Evolutionary conservation across 306 rosid genomes (phyloP), one percentile per base, ranked within the genome.

Genomic region (Myrica gale): DNA sequence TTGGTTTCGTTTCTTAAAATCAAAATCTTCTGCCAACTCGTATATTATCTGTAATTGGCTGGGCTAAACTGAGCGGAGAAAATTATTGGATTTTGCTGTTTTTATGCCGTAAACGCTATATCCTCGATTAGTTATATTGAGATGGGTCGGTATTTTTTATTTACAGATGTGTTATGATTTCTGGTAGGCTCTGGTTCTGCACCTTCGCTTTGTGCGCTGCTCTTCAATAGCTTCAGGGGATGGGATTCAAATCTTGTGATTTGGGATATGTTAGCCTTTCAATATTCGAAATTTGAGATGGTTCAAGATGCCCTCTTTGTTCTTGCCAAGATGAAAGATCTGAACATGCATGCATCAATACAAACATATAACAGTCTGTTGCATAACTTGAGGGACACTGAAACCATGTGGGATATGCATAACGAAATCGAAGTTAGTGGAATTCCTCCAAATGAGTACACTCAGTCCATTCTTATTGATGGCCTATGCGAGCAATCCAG

Each of bases 201-300:
- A 8, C 72, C 80, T 44, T 72, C 72, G 39, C 65, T 82, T 32
- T 84, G 90, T 84, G 88, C 79, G 44, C 81, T 87, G 73, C 87
- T 86, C 43, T 60, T 46, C 72, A 42, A 42, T 78, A 78, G 57
- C 39, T 86, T 86, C 78, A 41, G 65, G 61, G 73, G 47, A 43
- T 86, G 88, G 90, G 78, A 79, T 63, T 80, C 81, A 6, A 81
- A 58, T 84, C 6, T 44, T 74, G 72, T 81, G 71, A 87, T 86
- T 69, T 87, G 90, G 90, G 88, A 87, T 82, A 58, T 39, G 21
- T 71, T 87, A 81, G 90, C 84, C 6, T 87, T 84, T 82, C 46
- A 63, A 41, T 87, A 84, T 71, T 80, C 84, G 0, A 84, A 79
- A 82, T 52, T 17, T 61, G 82, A 78, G 65, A 78, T 87, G 85